phyloP scores from a whole-genome alignment of 768 basidiomycete genomes.

The Fomitopsis serialis region DNA sequence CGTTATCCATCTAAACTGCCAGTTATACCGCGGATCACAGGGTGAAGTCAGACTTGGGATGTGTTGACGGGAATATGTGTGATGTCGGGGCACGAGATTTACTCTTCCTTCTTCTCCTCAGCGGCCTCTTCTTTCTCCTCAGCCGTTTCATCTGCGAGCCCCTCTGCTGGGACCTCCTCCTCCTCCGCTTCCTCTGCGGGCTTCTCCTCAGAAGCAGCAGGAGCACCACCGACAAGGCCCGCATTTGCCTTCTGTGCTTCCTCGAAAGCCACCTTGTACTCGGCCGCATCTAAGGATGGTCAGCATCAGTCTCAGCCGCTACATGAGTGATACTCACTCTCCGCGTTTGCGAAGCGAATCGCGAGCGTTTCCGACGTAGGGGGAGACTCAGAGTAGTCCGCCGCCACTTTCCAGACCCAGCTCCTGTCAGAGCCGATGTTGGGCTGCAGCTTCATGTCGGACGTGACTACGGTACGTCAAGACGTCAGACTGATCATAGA shows the following conservation, averaged over 20 bases:
- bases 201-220: conserved; percentile 24
- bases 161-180: conserved; percentile 21
- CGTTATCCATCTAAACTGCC: background rate
- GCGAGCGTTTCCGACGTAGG: conserved; percentile 94
- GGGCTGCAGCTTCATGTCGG: conserved; percentile 92
- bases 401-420: conserved; percentile 98
- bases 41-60: background rate
- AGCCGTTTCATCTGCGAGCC: conserved; percentile 17
- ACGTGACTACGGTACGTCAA: conserved; percentile 49
- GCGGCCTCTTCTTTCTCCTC: conserved; percentile 30
- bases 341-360: conserved; percentile 95
- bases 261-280: conserved; percentile 91
- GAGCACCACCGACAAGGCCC: conserved; percentile 29
- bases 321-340: conserved; percentile 54
- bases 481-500: background rate
- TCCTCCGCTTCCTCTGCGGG: conserved; percentile 19
- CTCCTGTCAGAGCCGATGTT: conserved; percentile 98
- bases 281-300: conserved; percentile 56
- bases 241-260: conserved; percentile 71
- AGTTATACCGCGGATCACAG: background rate
- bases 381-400: conserved; percentile 89
- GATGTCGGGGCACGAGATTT: conserved; percentile 5
- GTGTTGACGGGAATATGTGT: background rate
- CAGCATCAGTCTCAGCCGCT: background rate
- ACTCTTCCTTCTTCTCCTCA: conserved; percentile 21